phyloP scores from a whole-genome alignment of 495 filamentous ascomycete genomes.

The Chaetomium tenue region DNA sequence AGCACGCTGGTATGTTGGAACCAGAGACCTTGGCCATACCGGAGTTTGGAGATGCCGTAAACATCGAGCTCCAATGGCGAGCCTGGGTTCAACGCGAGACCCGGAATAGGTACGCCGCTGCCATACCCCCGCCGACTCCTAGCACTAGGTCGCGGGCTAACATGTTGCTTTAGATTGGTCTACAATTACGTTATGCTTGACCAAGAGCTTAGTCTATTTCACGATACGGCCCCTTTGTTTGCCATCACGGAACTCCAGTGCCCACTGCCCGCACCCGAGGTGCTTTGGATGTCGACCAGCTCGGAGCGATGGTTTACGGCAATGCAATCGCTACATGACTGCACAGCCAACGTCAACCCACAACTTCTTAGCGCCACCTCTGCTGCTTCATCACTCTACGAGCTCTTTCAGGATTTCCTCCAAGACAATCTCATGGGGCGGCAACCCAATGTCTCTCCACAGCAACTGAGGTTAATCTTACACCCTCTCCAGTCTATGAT shows the following conservation, averaged over 20 bases:
- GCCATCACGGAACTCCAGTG: slow-evolving; percentile 57
- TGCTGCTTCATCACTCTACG: slow-evolving; percentile 51
- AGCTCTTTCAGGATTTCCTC: slow-evolving; percentile 58
- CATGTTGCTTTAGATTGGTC: slow-evolving; percentile 46
- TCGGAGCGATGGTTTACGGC: slow-evolving; percentile 50
- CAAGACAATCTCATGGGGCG: slow-evolving; percentile 42
- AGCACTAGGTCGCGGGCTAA: slow-evolving; percentile 10
- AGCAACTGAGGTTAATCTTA: slow-evolving; percentile 51
- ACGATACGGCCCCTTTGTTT: slow-evolving; percentile 58
- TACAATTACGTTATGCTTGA: slow-evolving; percentile 68
- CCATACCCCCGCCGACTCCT: not conserved
- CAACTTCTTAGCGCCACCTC: slow-evolving; percentile 42
- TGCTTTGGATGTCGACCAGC: slow-evolving; percentile 49
- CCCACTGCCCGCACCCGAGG: slow-evolving; percentile 57
- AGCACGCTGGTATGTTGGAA: slow-evolving; percentile 54
- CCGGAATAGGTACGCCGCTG: slow-evolving; percentile 51
- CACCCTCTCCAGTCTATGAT: slow-evolving; percentile 54
- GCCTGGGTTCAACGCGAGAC: slow-evolving; percentile 59
- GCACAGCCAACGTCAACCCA: slow-evolving; percentile 37
- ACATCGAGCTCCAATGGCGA: slow-evolving; percentile 53
- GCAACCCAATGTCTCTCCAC: slow-evolving; percentile 41
- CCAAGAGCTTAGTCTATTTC: slow-evolving; percentile 62
- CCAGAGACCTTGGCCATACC: slow-evolving; percentile 40
- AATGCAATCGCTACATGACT: slow-evolving; percentile 50
- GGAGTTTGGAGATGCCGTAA: slow-evolving; percentile 33